A percentile compares a stretch with the other conserved stretches of the same genome.
phyloP scores from a whole-genome alignment of 129 eudicot genomes.

The Deinandra increscens region DNA sequence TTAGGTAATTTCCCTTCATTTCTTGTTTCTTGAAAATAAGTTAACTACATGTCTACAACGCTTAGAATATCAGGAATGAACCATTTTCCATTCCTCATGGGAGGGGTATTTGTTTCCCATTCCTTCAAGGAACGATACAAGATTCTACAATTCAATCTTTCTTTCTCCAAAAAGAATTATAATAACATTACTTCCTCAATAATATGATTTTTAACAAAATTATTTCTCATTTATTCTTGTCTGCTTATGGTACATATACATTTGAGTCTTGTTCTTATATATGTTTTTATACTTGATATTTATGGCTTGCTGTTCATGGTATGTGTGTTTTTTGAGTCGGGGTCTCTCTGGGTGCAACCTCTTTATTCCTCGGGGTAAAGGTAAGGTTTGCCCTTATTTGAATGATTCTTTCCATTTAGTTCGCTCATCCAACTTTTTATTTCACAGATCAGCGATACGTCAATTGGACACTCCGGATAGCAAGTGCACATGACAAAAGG shows the following conservation, averaged over 20 bases:
- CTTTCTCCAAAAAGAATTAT: background rate
- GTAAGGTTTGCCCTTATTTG: too few relatives aligned
- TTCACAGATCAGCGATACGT: conserved; percentile 61
- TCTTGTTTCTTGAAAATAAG: background rate
- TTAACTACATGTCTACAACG: background rate
- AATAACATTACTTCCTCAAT: background rate
- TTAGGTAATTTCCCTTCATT: conserved; percentile 45
- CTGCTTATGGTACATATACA: too few relatives aligned
- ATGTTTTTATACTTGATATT: too few relatives aligned
- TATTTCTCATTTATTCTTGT: background rate
- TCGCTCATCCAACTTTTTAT: conserved; percentile 11
- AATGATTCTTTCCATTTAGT: background rate
- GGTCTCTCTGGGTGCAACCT: too few relatives aligned
- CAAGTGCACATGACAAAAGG: conserved; percentile 73
- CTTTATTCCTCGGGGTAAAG: too few relatives aligned
- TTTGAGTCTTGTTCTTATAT: too few relatives aligned
- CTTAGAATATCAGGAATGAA: background rate
- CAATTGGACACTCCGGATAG: conserved; percentile 77
- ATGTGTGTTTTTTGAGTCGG: too few relatives aligned
- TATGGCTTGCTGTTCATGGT: too few relatives aligned
- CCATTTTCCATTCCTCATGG: background rate
- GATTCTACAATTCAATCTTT: background rate
- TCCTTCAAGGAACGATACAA: background rate
- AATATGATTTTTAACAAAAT: background rate
- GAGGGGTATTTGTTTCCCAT: background rate